These are phyloP conservation scores for Scutellaria galericulata DNA, from an alignment of 257 asterid species.

Conservation along the genomic window DNA sequence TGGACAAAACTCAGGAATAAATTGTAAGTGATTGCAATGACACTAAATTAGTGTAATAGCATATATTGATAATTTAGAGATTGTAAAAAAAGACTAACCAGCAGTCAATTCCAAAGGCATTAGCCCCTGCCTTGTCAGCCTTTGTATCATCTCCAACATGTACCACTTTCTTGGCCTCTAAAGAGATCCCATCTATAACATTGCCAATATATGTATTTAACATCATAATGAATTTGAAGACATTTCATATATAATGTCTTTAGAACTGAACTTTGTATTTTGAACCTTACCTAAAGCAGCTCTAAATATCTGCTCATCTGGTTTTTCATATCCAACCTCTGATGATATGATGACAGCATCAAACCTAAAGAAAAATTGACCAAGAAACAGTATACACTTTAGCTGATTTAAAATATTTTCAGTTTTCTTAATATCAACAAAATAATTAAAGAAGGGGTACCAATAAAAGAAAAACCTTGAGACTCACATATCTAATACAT, in stretches of 20 bases:
- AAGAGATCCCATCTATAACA: constrained; percentile 56
- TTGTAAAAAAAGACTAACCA: constrained; percentile 48
- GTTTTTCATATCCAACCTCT: constrained; percentile 91
- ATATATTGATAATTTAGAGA: constrained; percentile 3
- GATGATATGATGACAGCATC: constrained; percentile 93
- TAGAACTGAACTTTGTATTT: constrained; percentile 5
- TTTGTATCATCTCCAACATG: constrained; percentile 87
- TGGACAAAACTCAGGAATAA: not conserved
- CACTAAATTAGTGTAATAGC: constrained; percentile 14
- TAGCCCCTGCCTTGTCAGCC: constrained; percentile 90
- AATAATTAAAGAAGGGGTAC: not conserved
- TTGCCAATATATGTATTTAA: no score
- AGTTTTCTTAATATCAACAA: not conserved
- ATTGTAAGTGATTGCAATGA: not conserved
- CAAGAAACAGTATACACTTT: not conserved
- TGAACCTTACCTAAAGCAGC: constrained; percentile 76
- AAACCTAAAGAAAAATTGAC: constrained; percentile 54
- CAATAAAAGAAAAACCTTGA: constrained; percentile 3
- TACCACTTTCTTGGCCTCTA: constrained; percentile 69
- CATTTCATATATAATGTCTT: not conserved
- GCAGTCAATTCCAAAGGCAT: constrained; percentile 78
- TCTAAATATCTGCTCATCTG: constrained; percentile 74
- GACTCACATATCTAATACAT: constrained; percentile 80
- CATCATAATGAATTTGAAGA: not conserved
- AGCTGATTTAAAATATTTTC: not conserved